Evolutionary conservation across 495 filamentous ascomycete genomes (phyloP).

Genomic region (Penicillium goetzii): DNA sequence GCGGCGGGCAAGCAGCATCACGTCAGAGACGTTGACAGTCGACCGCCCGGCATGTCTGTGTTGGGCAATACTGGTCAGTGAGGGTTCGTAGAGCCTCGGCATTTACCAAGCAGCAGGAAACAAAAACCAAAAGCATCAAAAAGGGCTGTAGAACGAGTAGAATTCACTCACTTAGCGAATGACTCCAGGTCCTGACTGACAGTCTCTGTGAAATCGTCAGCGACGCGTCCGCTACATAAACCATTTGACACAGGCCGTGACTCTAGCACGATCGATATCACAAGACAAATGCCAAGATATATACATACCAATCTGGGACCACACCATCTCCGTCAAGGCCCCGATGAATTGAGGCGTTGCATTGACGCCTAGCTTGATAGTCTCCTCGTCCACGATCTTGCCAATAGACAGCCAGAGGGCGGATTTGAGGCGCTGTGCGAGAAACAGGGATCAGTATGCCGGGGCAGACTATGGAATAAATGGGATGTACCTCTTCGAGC

Average conservation of each 20-base stretch:
- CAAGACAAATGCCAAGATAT: background rate
- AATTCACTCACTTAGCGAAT: conserved; percentile 68
- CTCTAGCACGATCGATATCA: background rate
- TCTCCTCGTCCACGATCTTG: conserved; percentile 87
- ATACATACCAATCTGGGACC: conserved; percentile 78
- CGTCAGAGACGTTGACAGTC: conserved; percentile 81
- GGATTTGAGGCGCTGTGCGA: conserved; percentile 77
- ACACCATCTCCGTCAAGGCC: conserved; percentile 88
- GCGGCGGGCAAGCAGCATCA: conserved; percentile 80
- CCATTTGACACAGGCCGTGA: background rate
- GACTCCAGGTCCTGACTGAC: conserved; percentile 74
- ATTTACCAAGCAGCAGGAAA: background rate
- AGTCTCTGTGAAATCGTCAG: conserved; percentile 58
- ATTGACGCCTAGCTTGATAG: conserved; percentile 72
- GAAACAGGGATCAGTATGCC: background rate
- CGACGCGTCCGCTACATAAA: background rate
- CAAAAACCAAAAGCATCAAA: background rate
- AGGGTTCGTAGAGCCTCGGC: background rate
- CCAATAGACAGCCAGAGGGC: conserved; percentile 92
- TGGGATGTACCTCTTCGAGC: conserved; percentile 43
- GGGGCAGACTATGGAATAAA: background rate
- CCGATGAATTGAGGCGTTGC: conserved; percentile 96
- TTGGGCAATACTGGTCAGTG: conserved; percentile 19
- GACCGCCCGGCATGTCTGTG: conserved; percentile 77
- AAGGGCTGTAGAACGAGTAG: background rate